Evolutionary conservation across 2,329 filamentous ascomycete species (phyloP), one percentile per base, ranked within the genome.

Genomic region (Neopestalotiopsis rosae): DNA sequence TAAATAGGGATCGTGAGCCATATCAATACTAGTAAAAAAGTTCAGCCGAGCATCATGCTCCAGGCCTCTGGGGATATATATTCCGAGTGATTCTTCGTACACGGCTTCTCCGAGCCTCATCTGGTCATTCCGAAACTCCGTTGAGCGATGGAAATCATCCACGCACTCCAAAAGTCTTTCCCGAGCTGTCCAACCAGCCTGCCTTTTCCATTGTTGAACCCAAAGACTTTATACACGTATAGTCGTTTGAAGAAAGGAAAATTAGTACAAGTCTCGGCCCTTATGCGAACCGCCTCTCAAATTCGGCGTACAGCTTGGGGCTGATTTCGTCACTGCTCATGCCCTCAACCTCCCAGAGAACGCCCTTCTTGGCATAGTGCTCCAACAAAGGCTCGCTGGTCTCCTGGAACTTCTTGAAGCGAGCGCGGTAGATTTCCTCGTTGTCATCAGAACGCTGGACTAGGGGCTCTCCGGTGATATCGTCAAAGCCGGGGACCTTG

Each of bases 261-360:
- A 45, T 38, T 34, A 17, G 13, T 20, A 34, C 61, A 63, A 38
- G 30, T n/a, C 9, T 28, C n/a, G 30, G 24, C 42, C 30, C 7
- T 49, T 32, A 70, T 14, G 65, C 85, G 81, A 98, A 98, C 68
- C 92, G 88, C 77, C 85, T 89, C 82, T 93, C 91, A 79, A 99
- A 93, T 81, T 97, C 94, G 9, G 85, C 82, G 76, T 94, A 93
- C 34, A 99, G 85, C 83, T 94, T 91, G n/a, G 96, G 96, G 67
- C 88, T 95, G 74, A 99, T 99, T 82, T 98, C 96, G 77, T 99
- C 94, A 77, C 94, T 97, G 79, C 90, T 95, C 81, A 95, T 89
- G 28, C 96, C 96, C 74, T 94, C 86, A 4, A 98, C 94, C 71
- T 94, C 93, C 89, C 93, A 94, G 49, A 99, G 82, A 13, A 97